phyloP scores from a whole-genome alignment of 345 rosid genomes.

The Mallotus nudiflorus region DNA sequence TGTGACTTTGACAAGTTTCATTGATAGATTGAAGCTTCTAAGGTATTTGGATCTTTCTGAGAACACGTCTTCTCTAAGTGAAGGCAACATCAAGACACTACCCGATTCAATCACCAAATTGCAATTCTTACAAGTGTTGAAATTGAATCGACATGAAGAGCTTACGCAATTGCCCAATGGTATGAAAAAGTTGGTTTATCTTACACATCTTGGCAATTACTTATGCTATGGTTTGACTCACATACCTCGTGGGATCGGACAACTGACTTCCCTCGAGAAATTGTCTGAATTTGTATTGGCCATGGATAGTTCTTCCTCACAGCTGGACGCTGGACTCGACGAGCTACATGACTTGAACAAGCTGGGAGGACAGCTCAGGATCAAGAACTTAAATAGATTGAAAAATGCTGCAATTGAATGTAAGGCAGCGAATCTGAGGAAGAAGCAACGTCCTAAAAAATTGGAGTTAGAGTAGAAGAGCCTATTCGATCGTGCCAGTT shows the following conservation, averaged over 20 bases:
- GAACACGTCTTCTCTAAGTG: conserved; percentile 22
- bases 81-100: too few relatives aligned
- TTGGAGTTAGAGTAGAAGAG: not conserved
- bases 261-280: too few relatives aligned
- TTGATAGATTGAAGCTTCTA: conserved; percentile 14
- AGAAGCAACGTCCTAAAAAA: not conserved
- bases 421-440: too few relatives aligned
- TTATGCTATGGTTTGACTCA: too few relatives aligned
- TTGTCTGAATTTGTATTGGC: too few relatives aligned
- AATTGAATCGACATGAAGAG: too few relatives aligned
- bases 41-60: too few relatives aligned
- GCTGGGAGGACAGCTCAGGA: conserved; percentile 3
- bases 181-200: not conserved
- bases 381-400: not conserved
- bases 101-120: too few relatives aligned
- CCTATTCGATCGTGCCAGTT: not conserved
- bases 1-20: not conserved
- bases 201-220: too few relatives aligned
- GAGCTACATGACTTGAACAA: not conserved
- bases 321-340: not conserved
- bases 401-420: too few relatives aligned
- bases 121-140: not conserved
- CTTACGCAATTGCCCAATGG: conserved; percentile 3
- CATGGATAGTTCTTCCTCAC: not conserved
- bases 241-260: too few relatives aligned